Evolutionary conservation across 2,329 filamentous ascomycete species (phyloP), one percentile per base, ranked within the genome.

Genomic region (Microcera coccophila): DNA sequence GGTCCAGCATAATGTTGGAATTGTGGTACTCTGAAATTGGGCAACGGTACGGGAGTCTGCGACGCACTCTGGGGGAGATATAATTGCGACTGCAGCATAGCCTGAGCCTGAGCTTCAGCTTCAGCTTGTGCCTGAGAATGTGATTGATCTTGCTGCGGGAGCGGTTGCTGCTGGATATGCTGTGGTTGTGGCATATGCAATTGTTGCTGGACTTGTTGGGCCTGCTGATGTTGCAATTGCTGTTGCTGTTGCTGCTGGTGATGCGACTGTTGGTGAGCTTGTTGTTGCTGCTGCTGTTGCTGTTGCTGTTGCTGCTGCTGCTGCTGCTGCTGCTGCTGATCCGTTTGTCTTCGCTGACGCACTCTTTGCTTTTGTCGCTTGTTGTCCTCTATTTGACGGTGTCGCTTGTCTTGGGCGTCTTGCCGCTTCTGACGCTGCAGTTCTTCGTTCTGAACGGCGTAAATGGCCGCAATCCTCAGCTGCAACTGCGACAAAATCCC

Each of bases 391-490:
- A 69, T 62, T 36, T 69, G 61, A 14, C 55, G 58, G 43, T 70
- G 65, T 3, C 68, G 60, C 44, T 59, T 63, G 31, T 69, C 62
- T 38, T 67, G 64, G 4, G 62, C 60, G 8, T 69, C 66, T 37
- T 65, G 62, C 15, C 69, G 60, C 39, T 60, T 57, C 38, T 68
- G 64, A 10, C 69, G 62, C 48, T 71, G 69, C 37, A 65, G 47
- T 31, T 71, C 69, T 46, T 72, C 69, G 45, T 71, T 72, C 36
- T 72, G 68, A 2, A 72, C 60, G 10, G 68, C 68, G 39, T 70
- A 72, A 11, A 72, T 68, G 34, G 69, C 69, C 7, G 69, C 69
- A 17, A 72, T 62, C 12, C 68, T 58, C 11, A 72, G 59, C 43
- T 71, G 69, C 15, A 71, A 47, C 43, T 68, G 65, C 4, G 69